Conservation (phyloP, 2,329 filamentous ascomycete species). For the Hymenotorrendiella dingleyae region DNA sequence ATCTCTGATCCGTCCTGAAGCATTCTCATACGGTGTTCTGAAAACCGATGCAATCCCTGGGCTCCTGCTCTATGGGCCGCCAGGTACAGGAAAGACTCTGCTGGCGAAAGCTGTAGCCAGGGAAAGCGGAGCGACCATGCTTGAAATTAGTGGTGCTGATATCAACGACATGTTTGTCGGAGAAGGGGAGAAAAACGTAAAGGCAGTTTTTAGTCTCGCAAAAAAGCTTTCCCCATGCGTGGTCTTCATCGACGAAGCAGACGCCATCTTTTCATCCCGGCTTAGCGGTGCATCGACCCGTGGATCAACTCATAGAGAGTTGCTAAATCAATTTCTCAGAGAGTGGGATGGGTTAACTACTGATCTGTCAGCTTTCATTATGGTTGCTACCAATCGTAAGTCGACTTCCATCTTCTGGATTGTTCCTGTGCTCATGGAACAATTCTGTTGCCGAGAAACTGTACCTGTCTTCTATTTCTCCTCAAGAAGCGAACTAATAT, state of each 20-base stretch:
- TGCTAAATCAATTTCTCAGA: constrained; percentile 93
- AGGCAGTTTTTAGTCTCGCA: constrained; percentile 83
- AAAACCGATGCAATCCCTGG: constrained; percentile 88
- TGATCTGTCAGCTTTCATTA: constrained; percentile 83
- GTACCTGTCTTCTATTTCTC: no score
- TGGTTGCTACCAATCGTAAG: constrained; percentile 98
- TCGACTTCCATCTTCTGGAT: no score
- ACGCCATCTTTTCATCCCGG: constrained; percentile 81
- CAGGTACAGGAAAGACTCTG: constrained; percentile 70
- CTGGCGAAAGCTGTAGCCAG: constrained; percentile 65
- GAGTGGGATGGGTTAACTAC: constrained; percentile 95
- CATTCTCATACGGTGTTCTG: constrained; percentile 93
- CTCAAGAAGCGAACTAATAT: no score
- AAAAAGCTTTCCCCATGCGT: constrained; percentile 88
- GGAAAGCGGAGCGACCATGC: constrained; percentile 63
- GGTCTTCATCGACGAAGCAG: constrained; percentile 95
- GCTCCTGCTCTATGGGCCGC: constrained; percentile 80
- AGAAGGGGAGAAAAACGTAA: constrained; percentile 93
- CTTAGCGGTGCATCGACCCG: constrained; percentile 55
- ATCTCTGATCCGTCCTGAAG: constrained; percentile 80
- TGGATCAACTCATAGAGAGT: constrained; percentile 67
- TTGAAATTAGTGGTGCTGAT: constrained; percentile 84
- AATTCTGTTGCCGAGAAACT: no score
- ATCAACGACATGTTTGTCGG: constrained; percentile 97
- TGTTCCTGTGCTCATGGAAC: no score